Evolutionary conservation across 257 asterid species (phyloP).

Genomic region (Nicotiana tabacum): DNA sequence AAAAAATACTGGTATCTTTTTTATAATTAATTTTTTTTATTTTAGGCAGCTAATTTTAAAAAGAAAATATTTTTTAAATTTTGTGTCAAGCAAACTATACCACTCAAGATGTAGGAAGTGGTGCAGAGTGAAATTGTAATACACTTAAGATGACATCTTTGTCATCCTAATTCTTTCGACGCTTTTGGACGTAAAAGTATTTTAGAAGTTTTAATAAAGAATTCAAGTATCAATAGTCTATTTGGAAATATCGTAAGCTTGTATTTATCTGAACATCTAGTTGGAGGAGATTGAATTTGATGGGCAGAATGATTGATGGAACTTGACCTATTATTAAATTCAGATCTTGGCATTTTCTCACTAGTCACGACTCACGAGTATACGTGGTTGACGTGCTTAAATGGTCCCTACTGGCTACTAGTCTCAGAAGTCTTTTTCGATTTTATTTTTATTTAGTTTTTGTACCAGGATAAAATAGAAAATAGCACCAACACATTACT

Average conservation of each 20-base stretch:
- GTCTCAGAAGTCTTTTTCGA: not conserved
- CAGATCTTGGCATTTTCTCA: not conserved
- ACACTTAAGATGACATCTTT: not conserved
- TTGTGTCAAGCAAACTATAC: too few species aligned
- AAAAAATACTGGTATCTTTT: too few species aligned
- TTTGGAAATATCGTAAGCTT: not conserved
- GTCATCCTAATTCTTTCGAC: not conserved
- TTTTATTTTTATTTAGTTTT: not conserved
- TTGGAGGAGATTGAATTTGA: not conserved
- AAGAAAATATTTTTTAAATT: too few species aligned
- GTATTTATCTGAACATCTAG: not conserved
- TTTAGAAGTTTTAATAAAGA: too few species aligned
- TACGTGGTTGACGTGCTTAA: not conserved
- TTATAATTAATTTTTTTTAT: too few species aligned
- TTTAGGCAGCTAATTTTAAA: too few species aligned
- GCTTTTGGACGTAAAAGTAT: not conserved
- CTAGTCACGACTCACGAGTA: too few species aligned
- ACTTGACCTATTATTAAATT: not conserved
- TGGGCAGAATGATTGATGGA: not conserved
- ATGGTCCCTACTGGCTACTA: not conserved
- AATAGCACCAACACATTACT: too few species aligned
- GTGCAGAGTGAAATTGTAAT: not conserved
- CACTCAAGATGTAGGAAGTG: too few species aligned
- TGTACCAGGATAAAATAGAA: not conserved
- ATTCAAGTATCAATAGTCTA: not conserved